phyloP scores from a whole-genome alignment of 1,284 basidiomycete genomes.

The Rhodotorula sp. region DNA sequence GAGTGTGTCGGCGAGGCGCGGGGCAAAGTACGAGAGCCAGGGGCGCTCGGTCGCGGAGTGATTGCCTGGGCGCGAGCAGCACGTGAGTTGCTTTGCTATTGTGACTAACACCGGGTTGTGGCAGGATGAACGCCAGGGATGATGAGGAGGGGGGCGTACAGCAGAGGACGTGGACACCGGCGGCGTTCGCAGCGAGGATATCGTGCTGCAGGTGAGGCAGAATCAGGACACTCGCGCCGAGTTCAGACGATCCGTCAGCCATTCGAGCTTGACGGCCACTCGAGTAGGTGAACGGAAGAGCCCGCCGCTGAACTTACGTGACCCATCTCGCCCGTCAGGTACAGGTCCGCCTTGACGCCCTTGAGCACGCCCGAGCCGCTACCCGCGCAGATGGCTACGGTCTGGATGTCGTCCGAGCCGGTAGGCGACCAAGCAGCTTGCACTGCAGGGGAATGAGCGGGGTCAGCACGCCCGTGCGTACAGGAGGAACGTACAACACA shows the following conservation, averaged over 20 bases:
- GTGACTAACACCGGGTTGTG: background rate
- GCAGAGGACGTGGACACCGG: constrained; percentile 38
- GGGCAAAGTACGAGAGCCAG: constrained; percentile 37
- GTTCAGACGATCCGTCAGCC: too few relatives aligned
- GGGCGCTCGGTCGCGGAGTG: constrained; percentile 43
- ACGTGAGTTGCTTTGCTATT: background rate
- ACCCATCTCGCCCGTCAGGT: constrained; percentile 38
- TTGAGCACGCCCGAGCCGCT: constrained; percentile 36
- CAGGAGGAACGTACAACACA: constrained; percentile 1
- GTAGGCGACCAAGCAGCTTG: constrained; percentile 35
- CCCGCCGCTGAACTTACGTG: constrained; percentile 23
- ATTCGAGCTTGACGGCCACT: too few relatives aligned
- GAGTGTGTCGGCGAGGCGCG: constrained; percentile 26
- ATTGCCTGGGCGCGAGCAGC: constrained; percentile 21
- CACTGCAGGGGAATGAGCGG: constrained; percentile 8
- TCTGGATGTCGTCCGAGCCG: constrained; percentile 21
- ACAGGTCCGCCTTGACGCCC: constrained; percentile 38
- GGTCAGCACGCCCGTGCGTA: background rate
- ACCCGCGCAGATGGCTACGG: constrained; percentile 39
- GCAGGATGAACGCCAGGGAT: background rate
- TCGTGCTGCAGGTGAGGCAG: constrained; percentile 23
- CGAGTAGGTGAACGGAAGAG: background rate
- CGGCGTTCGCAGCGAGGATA: constrained; percentile 34
- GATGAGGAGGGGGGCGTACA: constrained; percentile 14
- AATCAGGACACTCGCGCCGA: background rate